Percentiles rank a stretch among this genome's conserved stretches.
Conservation (phyloP, 192 early-diverging fungal genomes). For the Phycomyces nitens region DNA sequence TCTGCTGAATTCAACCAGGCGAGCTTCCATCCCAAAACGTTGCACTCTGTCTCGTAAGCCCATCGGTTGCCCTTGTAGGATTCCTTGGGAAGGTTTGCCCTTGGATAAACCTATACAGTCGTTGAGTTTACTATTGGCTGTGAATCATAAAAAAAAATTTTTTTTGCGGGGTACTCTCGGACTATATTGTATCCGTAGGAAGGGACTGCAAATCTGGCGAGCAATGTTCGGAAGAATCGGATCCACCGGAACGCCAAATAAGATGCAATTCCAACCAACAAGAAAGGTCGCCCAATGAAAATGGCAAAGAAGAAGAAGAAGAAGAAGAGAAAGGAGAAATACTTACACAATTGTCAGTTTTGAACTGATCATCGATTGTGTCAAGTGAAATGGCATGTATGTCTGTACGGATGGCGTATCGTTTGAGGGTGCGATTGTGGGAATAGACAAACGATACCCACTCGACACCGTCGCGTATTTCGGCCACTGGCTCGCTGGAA, state of each 20-base stretch:
- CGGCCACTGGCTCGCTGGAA: slow-evolving; percentile 28
- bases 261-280: no score
- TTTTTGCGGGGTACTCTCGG: no score
- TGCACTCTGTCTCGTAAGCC: slow-evolving; percentile 83
- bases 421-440: slow-evolving; percentile 57
- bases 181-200: no score
- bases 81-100: slow-evolving; percentile 61
- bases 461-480: slow-evolving; percentile 49
- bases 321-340: slow-evolving; percentile 5
- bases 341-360: slow-evolving; percentile 69
- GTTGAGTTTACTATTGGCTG: no score
- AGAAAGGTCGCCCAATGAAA: not conserved
- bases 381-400: slow-evolving; percentile 55
- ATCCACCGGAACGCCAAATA: not conserved
- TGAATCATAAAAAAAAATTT: no score
- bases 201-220: no score
- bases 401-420: slow-evolving; percentile 70
- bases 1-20: slow-evolving; percentile 68
- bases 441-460: slow-evolving; percentile 69
- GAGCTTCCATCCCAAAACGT: slow-evolving; percentile 82
- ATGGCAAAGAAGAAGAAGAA: not conserved
- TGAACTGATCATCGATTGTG: slow-evolving; percentile 55
- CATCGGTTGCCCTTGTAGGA: slow-evolving; percentile 78
- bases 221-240: slow-evolving; percentile 2
- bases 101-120: slow-evolving; percentile 57